Evolutionary conservation across 805 yeast species (phyloP).

Genomic region (Candida nemodendra): DNA sequence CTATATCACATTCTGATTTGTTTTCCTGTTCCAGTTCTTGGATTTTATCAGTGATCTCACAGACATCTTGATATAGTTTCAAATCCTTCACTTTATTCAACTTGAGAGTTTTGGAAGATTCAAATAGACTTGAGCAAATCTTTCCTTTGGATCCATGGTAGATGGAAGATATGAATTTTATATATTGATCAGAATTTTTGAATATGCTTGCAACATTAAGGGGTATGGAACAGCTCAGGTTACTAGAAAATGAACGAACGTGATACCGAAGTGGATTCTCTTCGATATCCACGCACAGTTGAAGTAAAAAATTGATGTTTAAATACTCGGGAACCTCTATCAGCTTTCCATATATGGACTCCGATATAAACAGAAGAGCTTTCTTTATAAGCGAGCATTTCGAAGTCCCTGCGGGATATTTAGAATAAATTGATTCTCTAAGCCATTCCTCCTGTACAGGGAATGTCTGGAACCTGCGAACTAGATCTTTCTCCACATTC

Average conservation of each 20-base stretch:
- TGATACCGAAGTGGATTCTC: constrained; percentile 48
- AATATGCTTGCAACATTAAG: constrained; percentile 14
- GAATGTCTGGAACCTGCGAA: constrained; percentile 35
- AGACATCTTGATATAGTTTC: constrained; percentile 6
- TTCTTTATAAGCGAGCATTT: constrained; percentile 43
- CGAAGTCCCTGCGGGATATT: constrained; percentile 56
- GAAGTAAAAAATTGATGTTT: constrained; percentile 34
- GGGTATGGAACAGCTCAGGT: constrained; percentile 20
- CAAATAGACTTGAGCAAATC: constrained; percentile 11
- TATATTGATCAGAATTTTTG: constrained; percentile 10
- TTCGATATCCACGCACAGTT: constrained; percentile 45
- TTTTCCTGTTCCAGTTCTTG: constrained; percentile 9
- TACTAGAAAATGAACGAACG: constrained; percentile 32
- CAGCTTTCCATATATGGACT: constrained; percentile 37
- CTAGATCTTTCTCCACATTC: constrained; percentile 32
- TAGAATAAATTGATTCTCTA: constrained; percentile 37
- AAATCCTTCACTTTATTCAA: constrained; percentile 12
- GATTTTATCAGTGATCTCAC: constrained; percentile 7
- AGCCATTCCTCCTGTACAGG: constrained; percentile 44
- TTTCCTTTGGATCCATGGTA: constrained; percentile 24
- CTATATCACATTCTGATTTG: no score
- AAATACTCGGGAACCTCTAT: constrained; percentile 36
- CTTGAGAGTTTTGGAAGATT: constrained; percentile 24
- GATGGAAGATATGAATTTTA: constrained; percentile 21
- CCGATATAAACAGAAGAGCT: constrained; percentile 35